Percentiles rank a stretch among this genome's conserved stretches.
phyloP scores from a whole-genome alignment of 2,329 filamentous ascomycete genomes.

The Alternaria viburni region DNA sequence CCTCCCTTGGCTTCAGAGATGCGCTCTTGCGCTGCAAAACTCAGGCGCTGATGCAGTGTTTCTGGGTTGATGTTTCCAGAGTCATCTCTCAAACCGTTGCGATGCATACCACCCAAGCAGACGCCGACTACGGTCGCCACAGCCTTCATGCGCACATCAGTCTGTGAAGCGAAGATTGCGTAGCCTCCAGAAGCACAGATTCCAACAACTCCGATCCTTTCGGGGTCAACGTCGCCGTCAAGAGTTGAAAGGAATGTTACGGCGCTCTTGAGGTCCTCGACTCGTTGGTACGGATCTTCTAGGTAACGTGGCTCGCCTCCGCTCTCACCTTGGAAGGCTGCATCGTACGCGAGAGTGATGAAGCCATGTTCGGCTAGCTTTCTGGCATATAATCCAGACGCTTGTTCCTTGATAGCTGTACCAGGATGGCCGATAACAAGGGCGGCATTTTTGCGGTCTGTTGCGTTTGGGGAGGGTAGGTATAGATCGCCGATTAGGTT shows the following conservation, averaged over 20 bases:
- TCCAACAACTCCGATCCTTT: constrained; percentile 49
- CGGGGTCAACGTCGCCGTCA: constrained; percentile 33
- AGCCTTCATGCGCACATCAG: constrained; percentile 49
- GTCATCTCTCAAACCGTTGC: not conserved
- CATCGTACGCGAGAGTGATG: constrained; percentile 46
- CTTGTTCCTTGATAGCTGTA: constrained; percentile 50
- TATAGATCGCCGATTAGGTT: not conserved
- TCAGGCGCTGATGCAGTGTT: not conserved
- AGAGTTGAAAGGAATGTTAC: constrained; percentile 44
- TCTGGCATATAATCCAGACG: constrained; percentile 42
- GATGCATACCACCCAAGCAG: not conserved
- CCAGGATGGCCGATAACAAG: constrained; percentile 30
- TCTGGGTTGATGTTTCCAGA: not conserved
- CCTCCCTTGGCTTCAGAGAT: not conserved
- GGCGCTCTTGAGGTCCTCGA: constrained; percentile 46
- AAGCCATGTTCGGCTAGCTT: constrained; percentile 44
- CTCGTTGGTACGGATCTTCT: constrained; percentile 48
- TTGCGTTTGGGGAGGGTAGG: not conserved
- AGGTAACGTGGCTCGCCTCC: constrained; percentile 46
- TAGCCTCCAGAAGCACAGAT: constrained; percentile 52
- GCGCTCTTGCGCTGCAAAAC: not conserved
- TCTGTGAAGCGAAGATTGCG: constrained; percentile 41
- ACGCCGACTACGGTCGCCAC: constrained; percentile 43
- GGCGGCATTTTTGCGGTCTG: not conserved
- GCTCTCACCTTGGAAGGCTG: constrained; percentile 49